Percentiles rank a stretch among this genome's conserved stretches.
phyloP scores from a whole-genome alignment of 2,329 filamentous ascomycete genomes.

The Monosporascus sp. region DNA sequence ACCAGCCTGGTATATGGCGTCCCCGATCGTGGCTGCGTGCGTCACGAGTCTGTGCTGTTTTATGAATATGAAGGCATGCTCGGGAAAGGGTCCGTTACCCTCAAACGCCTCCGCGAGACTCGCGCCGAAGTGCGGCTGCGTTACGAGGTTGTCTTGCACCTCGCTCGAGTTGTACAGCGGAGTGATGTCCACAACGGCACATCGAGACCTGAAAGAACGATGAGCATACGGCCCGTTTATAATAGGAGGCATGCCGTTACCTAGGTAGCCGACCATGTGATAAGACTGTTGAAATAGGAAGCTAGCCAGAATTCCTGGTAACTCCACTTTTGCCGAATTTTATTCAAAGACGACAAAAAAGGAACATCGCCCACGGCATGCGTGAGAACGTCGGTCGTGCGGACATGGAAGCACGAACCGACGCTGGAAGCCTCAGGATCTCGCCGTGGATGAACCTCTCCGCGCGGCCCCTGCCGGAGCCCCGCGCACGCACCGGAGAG shows the following conservation, averaged over 20 bases:
- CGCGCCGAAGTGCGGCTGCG: slow-evolving; percentile 10
- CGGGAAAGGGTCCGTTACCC: background rate
- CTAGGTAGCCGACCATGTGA: slow-evolving; percentile 14
- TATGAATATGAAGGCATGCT: slow-evolving; percentile 10
- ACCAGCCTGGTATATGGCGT: slow-evolving; percentile 5
- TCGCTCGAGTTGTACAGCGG: slow-evolving; percentile 6
- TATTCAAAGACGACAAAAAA: too few relatives aligned
- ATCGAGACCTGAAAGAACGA: background rate
- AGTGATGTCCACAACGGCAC: slow-evolving; percentile 10
- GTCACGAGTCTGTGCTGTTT: slow-evolving; percentile 13
- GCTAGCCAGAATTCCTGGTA: too few relatives aligned
- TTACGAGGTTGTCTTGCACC: slow-evolving; percentile 9
- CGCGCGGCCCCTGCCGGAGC: slow-evolving; percentile 18
- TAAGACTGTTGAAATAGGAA: too few relatives aligned
- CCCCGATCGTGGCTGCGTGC: slow-evolving; percentile 6
- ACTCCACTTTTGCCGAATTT: too few relatives aligned
- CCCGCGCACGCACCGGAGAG: slow-evolving; percentile 34
- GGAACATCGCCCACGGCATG: slow-evolving; percentile 7
- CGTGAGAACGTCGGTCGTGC: slow-evolving; percentile 8
- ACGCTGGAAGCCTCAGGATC: slow-evolving; percentile 8
- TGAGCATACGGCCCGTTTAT: too few relatives aligned
- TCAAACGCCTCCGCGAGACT: slow-evolving; percentile 9
- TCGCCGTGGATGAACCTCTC: slow-evolving; percentile 16
- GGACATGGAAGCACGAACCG: slow-evolving; percentile 11
- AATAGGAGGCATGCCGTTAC: background rate